Conservation (phyloP, 2,329 filamentous ascomycete genomes). For the Paracoccidioides brasiliensis region DNA sequence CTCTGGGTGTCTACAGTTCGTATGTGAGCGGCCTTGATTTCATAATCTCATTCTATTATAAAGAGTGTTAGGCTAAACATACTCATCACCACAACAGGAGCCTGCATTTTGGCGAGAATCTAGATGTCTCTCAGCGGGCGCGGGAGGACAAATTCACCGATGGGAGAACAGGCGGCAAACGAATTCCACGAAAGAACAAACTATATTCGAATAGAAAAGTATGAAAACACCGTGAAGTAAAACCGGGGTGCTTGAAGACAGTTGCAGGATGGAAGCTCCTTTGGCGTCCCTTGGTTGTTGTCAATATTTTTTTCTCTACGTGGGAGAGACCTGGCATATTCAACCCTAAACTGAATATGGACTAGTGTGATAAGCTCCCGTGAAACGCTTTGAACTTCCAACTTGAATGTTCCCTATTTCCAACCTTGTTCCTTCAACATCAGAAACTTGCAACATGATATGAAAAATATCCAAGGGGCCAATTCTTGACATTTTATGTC, state of each 20-base stretch:
- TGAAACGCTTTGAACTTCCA: no score
- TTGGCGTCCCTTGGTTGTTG: constrained; percentile 2
- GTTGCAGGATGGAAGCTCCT: constrained; percentile 3
- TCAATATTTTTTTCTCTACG: constrained; percentile 5
- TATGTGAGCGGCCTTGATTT: constrained; percentile 14
- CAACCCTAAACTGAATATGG: constrained; percentile 9
- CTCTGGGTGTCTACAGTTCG: constrained; percentile 58
- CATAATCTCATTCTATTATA: constrained; percentile 11
- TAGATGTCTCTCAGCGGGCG: constrained; percentile 6
- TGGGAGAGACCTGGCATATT: constrained; percentile 1
- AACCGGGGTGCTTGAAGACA: neutral
- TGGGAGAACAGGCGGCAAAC: constrained; percentile 4
- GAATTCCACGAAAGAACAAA: constrained; percentile 7
- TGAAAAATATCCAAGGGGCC: no score
- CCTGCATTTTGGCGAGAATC: constrained; percentile 50
- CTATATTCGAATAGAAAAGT: neutral
- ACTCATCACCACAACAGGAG: constrained; percentile 66
- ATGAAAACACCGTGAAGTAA: constrained; percentile 1
- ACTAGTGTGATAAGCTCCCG: constrained; percentile 6
- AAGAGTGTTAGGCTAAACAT: constrained; percentile 19
- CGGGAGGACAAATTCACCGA: constrained; percentile 1
- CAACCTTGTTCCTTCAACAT: no score
- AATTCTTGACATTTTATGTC: no score
- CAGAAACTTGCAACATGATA: no score
- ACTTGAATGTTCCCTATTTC: no score